phyloP scores from a whole-genome alignment of 1,139 yeast genomes.

The Casaregolazyma suthepensis region DNA sequence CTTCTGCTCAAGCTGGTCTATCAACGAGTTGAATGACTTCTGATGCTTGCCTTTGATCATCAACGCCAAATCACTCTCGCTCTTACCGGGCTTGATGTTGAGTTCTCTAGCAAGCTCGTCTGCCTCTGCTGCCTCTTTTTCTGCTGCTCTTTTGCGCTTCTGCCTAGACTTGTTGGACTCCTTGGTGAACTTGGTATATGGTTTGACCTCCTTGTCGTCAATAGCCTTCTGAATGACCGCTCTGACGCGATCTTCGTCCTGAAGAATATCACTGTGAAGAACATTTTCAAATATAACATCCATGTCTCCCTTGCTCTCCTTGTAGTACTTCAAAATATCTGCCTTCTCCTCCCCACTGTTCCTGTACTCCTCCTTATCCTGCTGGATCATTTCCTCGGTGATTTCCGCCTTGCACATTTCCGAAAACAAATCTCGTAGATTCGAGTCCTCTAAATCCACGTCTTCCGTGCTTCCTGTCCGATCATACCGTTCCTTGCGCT shows the following conservation, averaged over 20 bases:
- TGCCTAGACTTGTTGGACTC: slow-evolving; percentile 47
- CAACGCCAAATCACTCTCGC: slow-evolving; percentile 22
- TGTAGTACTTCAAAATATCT: slow-evolving; percentile 58
- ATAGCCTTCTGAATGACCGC: slow-evolving; percentile 44
- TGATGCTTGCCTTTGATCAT: slow-evolving; percentile 23
- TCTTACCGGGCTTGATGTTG: slow-evolving; percentile 33
- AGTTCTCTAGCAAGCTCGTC: slow-evolving; percentile 50
- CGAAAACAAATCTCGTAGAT: slow-evolving; percentile 63
- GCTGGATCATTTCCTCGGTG: slow-evolving; percentile 66
- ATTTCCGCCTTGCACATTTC: slow-evolving; percentile 48
- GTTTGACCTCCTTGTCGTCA: slow-evolving; percentile 33
- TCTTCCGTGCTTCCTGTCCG: slow-evolving; percentile 59
- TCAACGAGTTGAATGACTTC: slow-evolving; percentile 43
- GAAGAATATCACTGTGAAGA: slow-evolving; percentile 67
- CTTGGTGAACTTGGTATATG: slow-evolving; percentile 45
- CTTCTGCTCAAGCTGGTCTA: slow-evolving; percentile 49
- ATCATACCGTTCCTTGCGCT: slow-evolving; percentile 55
- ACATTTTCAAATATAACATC: slow-evolving; percentile 63
- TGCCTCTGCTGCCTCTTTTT: slow-evolving; percentile 65
- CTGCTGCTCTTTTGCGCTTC: slow-evolving; percentile 49
- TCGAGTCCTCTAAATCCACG: slow-evolving; percentile 41
- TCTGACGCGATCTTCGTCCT: slow-evolving; percentile 57
- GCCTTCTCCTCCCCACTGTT: slow-evolving; percentile 55
- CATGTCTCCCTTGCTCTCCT: slow-evolving; percentile 62
- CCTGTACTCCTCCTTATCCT: slow-evolving; percentile 61